Percentiles rank a stretch among this genome's conserved stretches.
Evolutionary conservation across 1,284 basidiomycete species (phyloP).

Genomic region (Heterobasidion parviporum): DNA sequence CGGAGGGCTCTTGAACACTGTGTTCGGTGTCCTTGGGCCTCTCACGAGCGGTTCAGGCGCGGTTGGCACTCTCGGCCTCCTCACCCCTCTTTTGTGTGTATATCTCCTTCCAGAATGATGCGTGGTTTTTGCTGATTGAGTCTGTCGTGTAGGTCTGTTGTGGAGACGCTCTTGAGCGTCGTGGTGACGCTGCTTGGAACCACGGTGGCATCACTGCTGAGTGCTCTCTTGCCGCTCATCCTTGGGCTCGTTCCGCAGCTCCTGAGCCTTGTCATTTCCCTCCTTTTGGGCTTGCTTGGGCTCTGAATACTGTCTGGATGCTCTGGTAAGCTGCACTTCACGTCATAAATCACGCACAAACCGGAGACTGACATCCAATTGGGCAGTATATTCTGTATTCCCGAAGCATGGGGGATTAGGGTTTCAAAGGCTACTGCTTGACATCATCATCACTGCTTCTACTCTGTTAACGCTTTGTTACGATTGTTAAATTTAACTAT

Average conservation of each 20-base stretch:
- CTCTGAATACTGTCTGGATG: too few relatives aligned
- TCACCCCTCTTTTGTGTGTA: background rate
- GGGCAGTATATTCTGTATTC: too few relatives aligned
- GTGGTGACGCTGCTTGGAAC: background rate
- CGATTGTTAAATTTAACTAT: too few relatives aligned
- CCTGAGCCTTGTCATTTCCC: background rate
- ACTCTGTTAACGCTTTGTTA: too few relatives aligned
- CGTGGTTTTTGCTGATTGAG: background rate
- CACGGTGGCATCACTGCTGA: background rate
- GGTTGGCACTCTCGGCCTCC: background rate
- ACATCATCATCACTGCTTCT: too few relatives aligned
- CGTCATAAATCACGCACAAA: too few relatives aligned
- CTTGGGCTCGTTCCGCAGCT: background rate
- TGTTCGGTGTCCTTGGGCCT: background rate
- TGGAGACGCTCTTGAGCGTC: background rate
- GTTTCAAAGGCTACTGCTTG: too few relatives aligned
- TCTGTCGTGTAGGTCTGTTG: background rate
- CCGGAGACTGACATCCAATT: too few relatives aligned
- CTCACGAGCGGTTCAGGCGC: background rate
- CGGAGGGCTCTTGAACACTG: background rate
- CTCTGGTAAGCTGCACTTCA: too few relatives aligned
- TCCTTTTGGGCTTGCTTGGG: background rate
- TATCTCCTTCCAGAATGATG: too few relatives aligned
- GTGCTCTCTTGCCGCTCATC: background rate
- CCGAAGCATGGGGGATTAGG: too few relatives aligned